These are phyloP conservation scores for Zymoseptoria brevis DNA, from an alignment of 2,329 filamentous ascomycete species.

Conservation along the genomic window DNA sequence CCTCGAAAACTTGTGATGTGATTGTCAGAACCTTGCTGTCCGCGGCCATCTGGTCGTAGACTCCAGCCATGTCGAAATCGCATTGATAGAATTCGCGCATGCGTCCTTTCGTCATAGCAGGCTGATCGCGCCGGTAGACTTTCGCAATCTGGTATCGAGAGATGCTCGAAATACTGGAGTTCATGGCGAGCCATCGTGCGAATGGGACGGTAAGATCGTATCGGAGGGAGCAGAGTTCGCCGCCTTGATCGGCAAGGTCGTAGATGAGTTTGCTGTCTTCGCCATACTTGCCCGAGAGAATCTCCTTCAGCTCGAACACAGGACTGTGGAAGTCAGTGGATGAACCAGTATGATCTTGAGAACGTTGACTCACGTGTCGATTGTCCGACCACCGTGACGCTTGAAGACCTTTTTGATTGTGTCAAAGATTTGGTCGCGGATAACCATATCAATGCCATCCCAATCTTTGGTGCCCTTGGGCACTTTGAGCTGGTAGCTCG, in stretches of 20 bases:
- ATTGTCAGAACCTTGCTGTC: constrained; percentile 86
- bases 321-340: constrained; percentile 33
- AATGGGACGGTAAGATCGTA: constrained; percentile 88
- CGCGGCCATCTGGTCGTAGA: constrained; percentile 82
- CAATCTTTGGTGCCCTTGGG: constrained; percentile 89
- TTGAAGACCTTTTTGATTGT: constrained; percentile 74
- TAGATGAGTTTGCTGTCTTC: constrained; percentile 91
- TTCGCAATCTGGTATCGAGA: constrained; percentile 95
- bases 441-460: constrained; percentile 69
- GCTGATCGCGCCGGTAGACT: constrained; percentile 75
- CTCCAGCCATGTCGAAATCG: constrained; percentile 89
- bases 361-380: constrained; percentile 55
- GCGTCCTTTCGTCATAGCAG: constrained; percentile 79
- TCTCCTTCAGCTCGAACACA: constrained; percentile 81
- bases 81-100: constrained; percentile 98
- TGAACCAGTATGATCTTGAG: neutral
- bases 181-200: constrained; percentile 89
- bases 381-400: constrained; percentile 69
- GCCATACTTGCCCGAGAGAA: constrained; percentile 82
- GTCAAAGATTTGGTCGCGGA: constrained; percentile 71
- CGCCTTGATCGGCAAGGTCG: constrained; percentile 78
- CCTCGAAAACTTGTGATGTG: constrained; percentile 75
- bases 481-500: constrained; percentile 62
- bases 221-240: constrained; percentile 73
- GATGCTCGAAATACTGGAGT: constrained; percentile 70